Evolutionary conservation across 345 rosid species (phyloP), one percentile per base, ranked within the genome.

Genomic region (Durio zibethinus): DNA sequence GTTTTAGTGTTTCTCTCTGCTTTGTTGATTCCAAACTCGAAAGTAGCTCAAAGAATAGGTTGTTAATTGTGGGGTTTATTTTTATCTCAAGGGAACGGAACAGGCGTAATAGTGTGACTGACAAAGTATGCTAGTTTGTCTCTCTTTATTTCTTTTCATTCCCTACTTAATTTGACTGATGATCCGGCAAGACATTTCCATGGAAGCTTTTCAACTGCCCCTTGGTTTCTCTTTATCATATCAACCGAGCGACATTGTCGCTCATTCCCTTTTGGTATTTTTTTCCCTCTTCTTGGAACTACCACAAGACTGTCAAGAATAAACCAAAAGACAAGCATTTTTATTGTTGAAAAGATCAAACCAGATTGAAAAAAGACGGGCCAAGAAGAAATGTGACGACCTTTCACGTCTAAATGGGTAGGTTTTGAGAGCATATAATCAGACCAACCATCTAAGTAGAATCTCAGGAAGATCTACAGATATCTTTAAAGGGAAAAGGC

Each of bases 171-270:
- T 78, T 78, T 82, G 79, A 81, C 79, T 76, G 80, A 81, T 69
- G 77, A 78, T 77, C 93, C 86, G 86, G 89, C 91, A 86, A 79
- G 89, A 89, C 85, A 77, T 83, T 87, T 88, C 85, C 83, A 81
- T 80, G 84, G 88, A 87, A 88, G 87, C 91, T 86, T 92, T 91
- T 84, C 80, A 79, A 85, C 90, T 86, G 88, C 83, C 65, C 77
- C 45, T 87, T 85, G 88, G 92, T 92, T 89, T 79, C 92, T 89
- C 93, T 93, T 95, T 90, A 83, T 85, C 86, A 67, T 85, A 86
- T 88, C 97, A 93, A 84, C 62, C 59, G 27, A 82, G 81, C 87
- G 89, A 91, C 89, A 90, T 85, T 73, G 88, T 75, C 91, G 85
- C 88, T 87, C 76, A 80, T 83, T 73, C 82, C 78, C 84, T 85